Evolutionary conservation across 1,284 basidiomycete genomes (phyloP).

Genomic region (Pseudozyma hubeiensis): DNA sequence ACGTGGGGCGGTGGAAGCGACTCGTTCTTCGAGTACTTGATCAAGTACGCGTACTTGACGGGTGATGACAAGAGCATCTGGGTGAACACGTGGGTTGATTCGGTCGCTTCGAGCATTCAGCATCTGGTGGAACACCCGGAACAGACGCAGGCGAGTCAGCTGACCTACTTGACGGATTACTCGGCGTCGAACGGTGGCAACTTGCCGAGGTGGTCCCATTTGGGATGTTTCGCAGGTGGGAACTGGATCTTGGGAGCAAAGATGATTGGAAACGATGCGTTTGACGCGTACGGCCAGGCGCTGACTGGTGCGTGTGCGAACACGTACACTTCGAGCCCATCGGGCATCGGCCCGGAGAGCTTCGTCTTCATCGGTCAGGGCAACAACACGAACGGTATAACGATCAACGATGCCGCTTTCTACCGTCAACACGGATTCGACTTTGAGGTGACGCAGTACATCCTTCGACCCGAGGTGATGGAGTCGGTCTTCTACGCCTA

Average conservation of each 20-base stretch:
- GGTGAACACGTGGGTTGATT: conserved; percentile 55
- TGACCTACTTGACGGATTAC: conserved; percentile 57
- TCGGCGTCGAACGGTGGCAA: conserved; percentile 32
- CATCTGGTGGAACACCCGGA: conserved; percentile 50
- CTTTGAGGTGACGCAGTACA: conserved; percentile 50
- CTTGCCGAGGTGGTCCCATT: conserved; percentile 52
- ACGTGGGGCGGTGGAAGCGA: conserved; percentile 64
- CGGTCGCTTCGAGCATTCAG: conserved; percentile 47
- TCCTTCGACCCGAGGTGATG: conserved; percentile 61
- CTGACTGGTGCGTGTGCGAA: conserved; percentile 48
- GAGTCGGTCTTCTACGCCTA: conserved; percentile 58
- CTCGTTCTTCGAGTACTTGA: conserved; percentile 61
- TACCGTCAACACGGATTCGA: conserved; percentile 55
- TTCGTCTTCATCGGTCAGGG: conserved; percentile 49
- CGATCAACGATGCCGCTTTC: conserved; percentile 40
- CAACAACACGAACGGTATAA: conserved; percentile 43
- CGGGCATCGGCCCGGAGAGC: conserved; percentile 59
- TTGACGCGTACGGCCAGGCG: conserved; percentile 53
- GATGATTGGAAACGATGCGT: conserved; percentile 36
- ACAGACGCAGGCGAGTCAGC: conserved; percentile 27
- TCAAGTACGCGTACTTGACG: conserved; percentile 57
- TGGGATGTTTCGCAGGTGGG: conserved; percentile 60
- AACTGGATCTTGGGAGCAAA: conserved; percentile 62
- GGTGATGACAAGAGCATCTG: conserved; percentile 44
- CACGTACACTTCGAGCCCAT: conserved; percentile 52